A percentile compares a stretch with the other conserved stretches of the same genome.
phyloP scores from a whole-genome alignment of 164 flowering plant genomes.

The Macadamia tetraphylla region DNA sequence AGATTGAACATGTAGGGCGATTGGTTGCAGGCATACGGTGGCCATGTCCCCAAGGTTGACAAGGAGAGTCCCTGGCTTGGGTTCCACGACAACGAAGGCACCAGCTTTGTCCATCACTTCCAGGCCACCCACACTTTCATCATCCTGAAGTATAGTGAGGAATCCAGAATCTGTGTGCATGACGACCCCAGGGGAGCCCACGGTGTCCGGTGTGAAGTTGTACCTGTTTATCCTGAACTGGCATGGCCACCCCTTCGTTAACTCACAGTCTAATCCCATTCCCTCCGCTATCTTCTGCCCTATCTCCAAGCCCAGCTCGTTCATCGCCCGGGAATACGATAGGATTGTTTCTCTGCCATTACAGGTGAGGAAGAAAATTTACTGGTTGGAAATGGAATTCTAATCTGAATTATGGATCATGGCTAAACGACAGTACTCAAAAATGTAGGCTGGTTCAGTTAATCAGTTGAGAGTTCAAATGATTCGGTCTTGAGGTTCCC shows the following conservation, averaged over 20 bases:
- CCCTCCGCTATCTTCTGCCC: constrained; percentile 41
- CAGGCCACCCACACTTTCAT: constrained; percentile 67
- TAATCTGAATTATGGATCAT: neutral
- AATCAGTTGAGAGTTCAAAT: too few relatives aligned
- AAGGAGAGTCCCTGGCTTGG: constrained; percentile 53
- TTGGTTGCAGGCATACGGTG: constrained; percentile 21
- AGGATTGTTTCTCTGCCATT: constrained; percentile 40
- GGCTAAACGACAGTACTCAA: too few relatives aligned
- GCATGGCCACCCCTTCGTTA: constrained; percentile 53
- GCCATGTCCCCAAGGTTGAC: constrained; percentile 74
- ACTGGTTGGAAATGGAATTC: neutral
- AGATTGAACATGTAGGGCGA: neutral
- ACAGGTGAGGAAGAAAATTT: neutral
- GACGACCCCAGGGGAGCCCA: constrained; percentile 50
- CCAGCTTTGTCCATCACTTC: constrained; percentile 58
- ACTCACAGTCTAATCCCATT: constrained; percentile 29
- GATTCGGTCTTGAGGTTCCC: too few relatives aligned
- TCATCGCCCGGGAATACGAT: constrained; percentile 40
- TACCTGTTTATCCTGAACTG: constrained; percentile 79
- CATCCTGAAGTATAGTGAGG: constrained; percentile 76
- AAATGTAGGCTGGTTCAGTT: too few relatives aligned
- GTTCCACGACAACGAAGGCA: constrained; percentile 43
- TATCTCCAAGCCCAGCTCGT: constrained; percentile 35
- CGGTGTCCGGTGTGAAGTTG: constrained; percentile 45
- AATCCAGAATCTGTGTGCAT: constrained; percentile 80